Evolutionary conservation across 2,329 filamentous ascomycete species (phyloP).

Genomic region (Nemania sp.): DNA sequence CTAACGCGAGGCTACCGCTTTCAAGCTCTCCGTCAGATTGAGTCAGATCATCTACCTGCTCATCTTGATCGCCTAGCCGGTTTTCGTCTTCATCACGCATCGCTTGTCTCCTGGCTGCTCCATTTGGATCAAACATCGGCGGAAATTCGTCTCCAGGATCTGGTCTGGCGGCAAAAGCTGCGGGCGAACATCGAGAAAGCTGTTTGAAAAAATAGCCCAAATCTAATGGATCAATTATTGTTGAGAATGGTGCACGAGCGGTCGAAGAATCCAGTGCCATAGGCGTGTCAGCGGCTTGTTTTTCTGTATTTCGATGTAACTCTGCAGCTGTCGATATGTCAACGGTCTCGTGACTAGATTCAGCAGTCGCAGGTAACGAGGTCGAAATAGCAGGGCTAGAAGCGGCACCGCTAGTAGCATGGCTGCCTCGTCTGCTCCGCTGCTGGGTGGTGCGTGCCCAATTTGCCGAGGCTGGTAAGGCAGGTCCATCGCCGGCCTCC

Average conservation of each 20-base stretch:
- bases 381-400: slow-evolving; percentile 78
- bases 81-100: slow-evolving; percentile 73
- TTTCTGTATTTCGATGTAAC: slow-evolving; percentile 35
- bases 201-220: slow-evolving; percentile 34
- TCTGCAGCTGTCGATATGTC: slow-evolving; percentile 42
- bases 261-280: slow-evolving; percentile 9
- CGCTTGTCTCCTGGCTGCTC: slow-evolving; percentile 78
- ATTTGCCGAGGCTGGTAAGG: slow-evolving; percentile 89
- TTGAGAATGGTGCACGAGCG: slow-evolving; percentile 7
- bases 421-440: slow-evolving; percentile 72
- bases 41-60: slow-evolving; percentile 49
- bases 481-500: slow-evolving; percentile 77
- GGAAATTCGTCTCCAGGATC: slow-evolving; percentile 53
- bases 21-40: slow-evolving; percentile 74
- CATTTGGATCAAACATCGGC: slow-evolving; percentile 79
- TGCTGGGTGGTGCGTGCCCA: slow-evolving; percentile 78
- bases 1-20: slow-evolving; percentile 81
- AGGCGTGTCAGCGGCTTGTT: slow-evolving; percentile 30
- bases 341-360: slow-evolving; percentile 51
- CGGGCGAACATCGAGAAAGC: slow-evolving; percentile 38
- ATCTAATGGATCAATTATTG: slow-evolving; percentile 27
- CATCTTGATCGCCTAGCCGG: slow-evolving; percentile 53
- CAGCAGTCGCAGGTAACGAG: slow-evolving; percentile 57
- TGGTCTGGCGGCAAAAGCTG: slow-evolving; percentile 43
- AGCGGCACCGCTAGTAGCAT: slow-evolving; percentile 78